Conservation (phyloP, 495 filamentous ascomycete genomes). For the Annulohypoxylon nitens region DNA sequence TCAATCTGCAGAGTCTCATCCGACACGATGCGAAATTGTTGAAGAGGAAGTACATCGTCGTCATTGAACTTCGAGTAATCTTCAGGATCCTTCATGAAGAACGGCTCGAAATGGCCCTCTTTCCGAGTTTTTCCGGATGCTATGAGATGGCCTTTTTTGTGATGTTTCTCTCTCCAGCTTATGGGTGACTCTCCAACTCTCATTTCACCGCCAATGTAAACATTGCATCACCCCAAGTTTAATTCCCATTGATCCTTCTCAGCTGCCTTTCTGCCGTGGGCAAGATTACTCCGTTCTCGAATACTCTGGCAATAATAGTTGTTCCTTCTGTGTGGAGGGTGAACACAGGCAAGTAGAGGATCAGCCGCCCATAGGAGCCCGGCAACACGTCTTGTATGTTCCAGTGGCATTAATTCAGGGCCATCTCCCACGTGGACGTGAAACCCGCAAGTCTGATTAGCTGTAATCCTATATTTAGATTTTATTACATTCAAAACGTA, state of each 20-base stretch:
- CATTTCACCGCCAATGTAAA: conserved; percentile 6
- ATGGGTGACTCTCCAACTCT: conserved; percentile 11
- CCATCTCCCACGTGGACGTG: conserved; percentile 57
- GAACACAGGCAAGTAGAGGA: conserved; percentile 49
- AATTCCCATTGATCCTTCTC: too few relatives aligned
- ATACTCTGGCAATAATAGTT: conserved; percentile 15
- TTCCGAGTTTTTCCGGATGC: neutral
- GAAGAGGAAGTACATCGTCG: neutral
- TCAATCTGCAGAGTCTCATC: neutral
- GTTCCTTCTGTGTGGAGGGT: conserved; percentile 29
- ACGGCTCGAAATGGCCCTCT: neutral
- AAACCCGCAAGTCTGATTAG: conserved; percentile 48
- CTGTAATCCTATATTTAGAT: conserved; percentile 32
- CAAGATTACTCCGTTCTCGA: conserved; percentile 23
- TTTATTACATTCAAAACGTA: conserved; percentile 32
- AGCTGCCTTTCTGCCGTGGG: neutral
- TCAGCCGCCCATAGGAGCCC: conserved; percentile 53
- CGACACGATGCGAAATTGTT: neutral
- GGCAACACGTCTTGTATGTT: conserved; percentile 48
- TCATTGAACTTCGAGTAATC: neutral
- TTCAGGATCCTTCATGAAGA: neutral
- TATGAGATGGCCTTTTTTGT: neutral
- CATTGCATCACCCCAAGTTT: neutral
- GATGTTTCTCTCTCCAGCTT: conserved; percentile 2
- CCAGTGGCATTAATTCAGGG: conserved; percentile 35